Evolutionary conservation across 2,329 filamentous ascomycete species (phyloP), one percentile per base, ranked within the genome.

Genomic region (Cyphellophora attinorum): DNA sequence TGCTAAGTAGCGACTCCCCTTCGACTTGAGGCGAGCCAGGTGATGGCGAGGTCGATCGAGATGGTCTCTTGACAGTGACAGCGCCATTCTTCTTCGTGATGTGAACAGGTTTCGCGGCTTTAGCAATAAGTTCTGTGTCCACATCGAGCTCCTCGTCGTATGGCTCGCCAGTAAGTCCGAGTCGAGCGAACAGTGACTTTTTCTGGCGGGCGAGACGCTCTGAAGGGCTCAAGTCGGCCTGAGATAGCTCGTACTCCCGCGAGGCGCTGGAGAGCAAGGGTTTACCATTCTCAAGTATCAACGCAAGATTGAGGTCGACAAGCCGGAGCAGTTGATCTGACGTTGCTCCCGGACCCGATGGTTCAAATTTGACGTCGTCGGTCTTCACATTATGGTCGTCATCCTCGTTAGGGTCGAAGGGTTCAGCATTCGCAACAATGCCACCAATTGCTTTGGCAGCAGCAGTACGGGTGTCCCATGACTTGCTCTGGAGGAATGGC

Each of bases 401-500:
- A 40, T 78, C 79, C 13, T 71, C 70, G 52, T 95, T 96, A 1
- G 91, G 93, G 51, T 96, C 86, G 56, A 91, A 94, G 29, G 73
- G 64, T 35, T 85, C 78, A 1, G 88, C 85, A 67, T 96, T 83
- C 39, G 89, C 80, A 42, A 93, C 79, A 46, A 98, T 96, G 51
- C 89, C 86, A 39, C 89, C 89, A 39, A 98, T 80, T 13, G 91
- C 91, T 61, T 89, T 93, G 48, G 89, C 86, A 30, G 93, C 83
- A 35, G 91, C 93, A 41, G 81, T 88, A 48, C 93, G 73, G 16
- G 91, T 98, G 54, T 98, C 91, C 91, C 91, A 98, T 55, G 88
- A 89, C 57, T 89, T 94, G 49, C 91, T 89, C 39, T 85, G 78
- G 18, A 98, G 71, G 59, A 95, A 98, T 1, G 91, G 89, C n/a